Evolutionary conservation across 1,284 basidiomycete species (phyloP).

Genomic region (Earliella scabrosa): DNA sequence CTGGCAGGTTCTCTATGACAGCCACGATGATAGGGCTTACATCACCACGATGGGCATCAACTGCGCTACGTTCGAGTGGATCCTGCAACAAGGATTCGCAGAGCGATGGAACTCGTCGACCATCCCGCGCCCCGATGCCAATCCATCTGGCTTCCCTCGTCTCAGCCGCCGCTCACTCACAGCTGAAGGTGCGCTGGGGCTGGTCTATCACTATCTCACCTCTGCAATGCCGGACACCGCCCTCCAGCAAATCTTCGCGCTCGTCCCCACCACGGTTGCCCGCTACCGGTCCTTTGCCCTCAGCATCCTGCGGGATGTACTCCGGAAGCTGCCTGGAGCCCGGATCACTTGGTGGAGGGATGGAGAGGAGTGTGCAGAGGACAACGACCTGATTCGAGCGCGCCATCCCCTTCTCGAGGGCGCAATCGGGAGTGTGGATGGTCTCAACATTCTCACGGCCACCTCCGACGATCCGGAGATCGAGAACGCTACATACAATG

Average conservation of each 20-base stretch:
- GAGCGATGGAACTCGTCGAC: constrained; percentile 37
- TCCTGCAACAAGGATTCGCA: constrained; percentile 42
- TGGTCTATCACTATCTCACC: constrained; percentile 47
- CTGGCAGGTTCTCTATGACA: constrained; percentile 40
- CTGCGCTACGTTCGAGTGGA: constrained; percentile 40
- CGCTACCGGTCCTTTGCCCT: constrained; percentile 43
- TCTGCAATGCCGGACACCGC: constrained; percentile 44
- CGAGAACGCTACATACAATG: constrained; percentile 54
- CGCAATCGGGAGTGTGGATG: constrained; percentile 43
- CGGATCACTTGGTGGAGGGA: constrained; percentile 38
- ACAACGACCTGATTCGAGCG: neutral
- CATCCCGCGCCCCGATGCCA: constrained; percentile 41
- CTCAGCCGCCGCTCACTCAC: constrained; percentile 42
- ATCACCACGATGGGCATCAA: constrained; percentile 55
- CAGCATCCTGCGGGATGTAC: constrained; percentile 35
- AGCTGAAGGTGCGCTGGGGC: constrained; percentile 50
- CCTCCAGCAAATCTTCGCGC: constrained; percentile 43
- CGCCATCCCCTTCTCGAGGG: constrained; percentile 43
- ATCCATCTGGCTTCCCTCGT: constrained; percentile 32
- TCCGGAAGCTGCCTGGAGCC: constrained; percentile 39
- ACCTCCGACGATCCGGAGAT: constrained; percentile 40
- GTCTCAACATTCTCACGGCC: constrained; percentile 31
- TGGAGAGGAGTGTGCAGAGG: constrained; percentile 27
- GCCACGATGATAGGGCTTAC: constrained; percentile 42
- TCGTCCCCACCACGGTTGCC: constrained; percentile 32